Conservation (phyloP, 2,329 filamentous ascomycete species). For the Paecilomyces sp. region DNA sequence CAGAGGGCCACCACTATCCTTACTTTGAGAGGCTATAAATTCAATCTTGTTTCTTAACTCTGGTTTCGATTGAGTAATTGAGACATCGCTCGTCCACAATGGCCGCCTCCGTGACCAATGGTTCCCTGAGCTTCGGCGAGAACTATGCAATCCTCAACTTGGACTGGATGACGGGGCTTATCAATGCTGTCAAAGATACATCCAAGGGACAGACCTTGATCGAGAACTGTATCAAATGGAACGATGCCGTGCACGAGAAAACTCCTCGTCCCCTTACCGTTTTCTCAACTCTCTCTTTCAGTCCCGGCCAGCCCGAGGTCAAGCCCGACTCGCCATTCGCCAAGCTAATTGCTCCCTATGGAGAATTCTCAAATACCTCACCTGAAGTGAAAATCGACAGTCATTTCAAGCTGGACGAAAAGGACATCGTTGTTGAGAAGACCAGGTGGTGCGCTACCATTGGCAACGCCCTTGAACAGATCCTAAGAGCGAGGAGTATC, state of each 20-base stretch:
- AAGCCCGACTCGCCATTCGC: slow-evolving; percentile 27
- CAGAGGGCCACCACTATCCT: neutral
- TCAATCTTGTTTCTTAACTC: neutral
- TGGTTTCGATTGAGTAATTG: neutral
- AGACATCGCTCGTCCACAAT: neutral
- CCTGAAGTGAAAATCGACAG: slow-evolving; percentile 25
- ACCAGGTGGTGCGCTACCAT: slow-evolving; percentile 36
- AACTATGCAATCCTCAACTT: slow-evolving; percentile 38
- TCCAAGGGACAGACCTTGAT: slow-evolving; percentile 27
- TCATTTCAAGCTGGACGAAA: slow-evolving; percentile 22
- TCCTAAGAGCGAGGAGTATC: slow-evolving; percentile 32
- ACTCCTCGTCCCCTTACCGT: slow-evolving; percentile 26
- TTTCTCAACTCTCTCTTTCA: slow-evolving; percentile 35
- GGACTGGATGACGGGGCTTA: slow-evolving; percentile 26
- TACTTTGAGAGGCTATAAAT: neutral
- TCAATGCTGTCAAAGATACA: slow-evolving; percentile 25
- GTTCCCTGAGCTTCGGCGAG: slow-evolving; percentile 19
- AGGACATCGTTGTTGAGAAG: slow-evolving; percentile 32
- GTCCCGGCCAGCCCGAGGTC: slow-evolving; percentile 27
- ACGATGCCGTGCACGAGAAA: slow-evolving; percentile 31
- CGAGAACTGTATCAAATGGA: slow-evolving; percentile 28
- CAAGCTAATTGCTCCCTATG: slow-evolving; percentile 20
- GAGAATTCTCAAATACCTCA: slow-evolving; percentile 16
- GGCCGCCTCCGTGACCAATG: neutral
- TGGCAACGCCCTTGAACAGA: slow-evolving; percentile 35